Conservation (phyloP, 805 yeast species). For the Wickerhamiella galacta region DNA sequence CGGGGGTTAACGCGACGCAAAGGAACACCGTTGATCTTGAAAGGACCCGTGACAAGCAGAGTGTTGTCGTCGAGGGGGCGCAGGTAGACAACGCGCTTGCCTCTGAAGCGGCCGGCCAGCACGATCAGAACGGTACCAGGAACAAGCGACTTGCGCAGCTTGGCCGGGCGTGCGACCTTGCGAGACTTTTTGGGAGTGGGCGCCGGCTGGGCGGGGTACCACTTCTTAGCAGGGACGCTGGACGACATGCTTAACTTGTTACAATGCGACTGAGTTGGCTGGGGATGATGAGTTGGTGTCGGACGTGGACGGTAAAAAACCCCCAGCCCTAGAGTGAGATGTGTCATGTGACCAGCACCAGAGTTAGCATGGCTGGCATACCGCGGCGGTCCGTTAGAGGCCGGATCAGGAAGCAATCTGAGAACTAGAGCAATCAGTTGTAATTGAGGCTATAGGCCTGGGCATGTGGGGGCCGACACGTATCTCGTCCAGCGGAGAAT, state of each 20-base stretch:
- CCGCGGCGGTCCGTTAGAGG: no score
- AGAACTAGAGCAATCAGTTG: no score
- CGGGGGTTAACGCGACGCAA: slow-evolving; percentile 97
- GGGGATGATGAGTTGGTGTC: slow-evolving; percentile 5
- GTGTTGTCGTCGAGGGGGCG: slow-evolving; percentile 97
- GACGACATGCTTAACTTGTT: slow-evolving; percentile 17
- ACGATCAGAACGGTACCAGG: slow-evolving; percentile 97
- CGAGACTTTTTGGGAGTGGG: slow-evolving; percentile 78
- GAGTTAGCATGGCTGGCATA: no score
- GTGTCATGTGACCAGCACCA: no score
- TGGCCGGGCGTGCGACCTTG: slow-evolving; percentile 85
- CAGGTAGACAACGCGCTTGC: slow-evolving; percentile 97
- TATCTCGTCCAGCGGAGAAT: no score
- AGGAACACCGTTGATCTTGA: slow-evolving; percentile 99
- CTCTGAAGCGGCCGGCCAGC: slow-evolving; percentile 99
- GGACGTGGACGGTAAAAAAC: no score
- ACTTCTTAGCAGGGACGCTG: slow-evolving; percentile 36
- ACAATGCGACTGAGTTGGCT: no score
- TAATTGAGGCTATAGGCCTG: no score
- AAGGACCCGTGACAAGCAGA: slow-evolving; percentile 92
- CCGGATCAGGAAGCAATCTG: no score
- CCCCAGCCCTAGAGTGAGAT: slow-evolving; percentile 7
- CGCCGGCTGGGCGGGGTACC: slow-evolving; percentile 80
- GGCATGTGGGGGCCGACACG: no score
- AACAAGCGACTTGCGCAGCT: slow-evolving; percentile 85